Base-by-base conservation (phyloP, 768 basidiomycete genomes). In the Rhodosporidiobolus sp. region DNA sequence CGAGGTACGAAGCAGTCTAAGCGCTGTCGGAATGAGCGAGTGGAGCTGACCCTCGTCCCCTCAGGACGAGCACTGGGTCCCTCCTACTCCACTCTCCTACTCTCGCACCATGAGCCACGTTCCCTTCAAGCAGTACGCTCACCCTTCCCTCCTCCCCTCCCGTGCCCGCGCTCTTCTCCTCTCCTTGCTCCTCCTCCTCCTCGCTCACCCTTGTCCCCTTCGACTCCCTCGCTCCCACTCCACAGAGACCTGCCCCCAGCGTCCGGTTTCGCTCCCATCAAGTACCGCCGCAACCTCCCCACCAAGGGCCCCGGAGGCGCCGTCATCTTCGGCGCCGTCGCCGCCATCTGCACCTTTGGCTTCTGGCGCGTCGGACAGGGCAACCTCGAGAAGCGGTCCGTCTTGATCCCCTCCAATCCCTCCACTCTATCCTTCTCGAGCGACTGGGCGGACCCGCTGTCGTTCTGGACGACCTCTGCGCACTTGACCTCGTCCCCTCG, bases 281-380 rank as follows among this genome's bases (percentile, higher is more conserved):
- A 89, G 82, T 99, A 97, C 86, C 94, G 93, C 82, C 90, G 95
- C 77, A 95, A 94, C 82, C 87, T 98, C 58, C 94, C 95, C 19
- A 70, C 65, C 45, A 70, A 68, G 62, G 82, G 83, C 2, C 79
- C 80, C 8, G 75, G 91, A 46, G 93, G 92, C 32, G 84, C 89
- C 67, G 89, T 86, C 75, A 88, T 97, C 78, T 90, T 97, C 74
- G 89, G 87, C 64, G 90, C 88, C n/a, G 90, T 94, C 76, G 87
- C 88, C 74, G 89, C 87, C 71, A 84, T 97, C 75, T 95, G 91
- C 82, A 88, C 86, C 28, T 94, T 88, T 82, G 95, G 95, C 24
- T 94, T 96, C 83, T 97, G 92, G 84, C 87, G 89, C 70, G 83
- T 96, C 72, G 94, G 92, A 80, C 85, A 86, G 85, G 94, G 92